Conservation (phyloP, 805 yeast genomes). For the Sugiyamaella floridensis region DNA sequence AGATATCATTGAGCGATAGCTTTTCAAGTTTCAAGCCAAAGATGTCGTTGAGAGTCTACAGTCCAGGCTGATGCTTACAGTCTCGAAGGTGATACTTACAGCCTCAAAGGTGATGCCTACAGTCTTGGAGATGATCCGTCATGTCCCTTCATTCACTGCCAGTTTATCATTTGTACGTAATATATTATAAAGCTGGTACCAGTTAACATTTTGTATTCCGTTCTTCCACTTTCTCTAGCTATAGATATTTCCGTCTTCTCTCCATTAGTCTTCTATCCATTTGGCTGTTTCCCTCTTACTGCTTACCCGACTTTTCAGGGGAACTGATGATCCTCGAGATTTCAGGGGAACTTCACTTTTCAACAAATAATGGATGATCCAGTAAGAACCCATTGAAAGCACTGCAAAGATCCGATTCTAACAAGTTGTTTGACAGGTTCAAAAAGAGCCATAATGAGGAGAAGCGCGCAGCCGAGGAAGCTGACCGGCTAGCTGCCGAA, state of each 20-base stretch:
- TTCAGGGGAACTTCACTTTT: neutral
- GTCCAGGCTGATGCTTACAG: neutral
- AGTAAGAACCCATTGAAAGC: neutral
- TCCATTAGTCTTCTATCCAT: neutral
- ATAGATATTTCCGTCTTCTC: too few relatives aligned
- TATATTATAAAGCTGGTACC: too few relatives aligned
- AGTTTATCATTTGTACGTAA: too few relatives aligned
- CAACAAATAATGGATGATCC: neutral
- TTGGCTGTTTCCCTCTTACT: neutral
- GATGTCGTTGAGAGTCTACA: neutral
- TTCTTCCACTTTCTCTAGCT: too few relatives aligned
- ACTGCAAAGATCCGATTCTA: neutral
- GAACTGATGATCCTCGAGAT: neutral
- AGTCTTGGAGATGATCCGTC: too few relatives aligned
- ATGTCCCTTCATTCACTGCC: too few relatives aligned
- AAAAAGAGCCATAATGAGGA: slow-evolving; percentile 12
- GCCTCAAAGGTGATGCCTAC: too few relatives aligned
- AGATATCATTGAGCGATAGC: neutral
- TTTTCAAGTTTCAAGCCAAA: too few relatives aligned
- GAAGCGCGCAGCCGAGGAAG: slow-evolving; percentile 1
- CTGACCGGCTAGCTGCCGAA: neutral
- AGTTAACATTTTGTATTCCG: too few relatives aligned
- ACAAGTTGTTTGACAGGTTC: slow-evolving; percentile 17
- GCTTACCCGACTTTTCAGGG: neutral
- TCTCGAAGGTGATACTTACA: neutral